phyloP scores from a whole-genome alignment of 768 basidiomycete species.

The Kwoniella mangroviensis region DNA sequence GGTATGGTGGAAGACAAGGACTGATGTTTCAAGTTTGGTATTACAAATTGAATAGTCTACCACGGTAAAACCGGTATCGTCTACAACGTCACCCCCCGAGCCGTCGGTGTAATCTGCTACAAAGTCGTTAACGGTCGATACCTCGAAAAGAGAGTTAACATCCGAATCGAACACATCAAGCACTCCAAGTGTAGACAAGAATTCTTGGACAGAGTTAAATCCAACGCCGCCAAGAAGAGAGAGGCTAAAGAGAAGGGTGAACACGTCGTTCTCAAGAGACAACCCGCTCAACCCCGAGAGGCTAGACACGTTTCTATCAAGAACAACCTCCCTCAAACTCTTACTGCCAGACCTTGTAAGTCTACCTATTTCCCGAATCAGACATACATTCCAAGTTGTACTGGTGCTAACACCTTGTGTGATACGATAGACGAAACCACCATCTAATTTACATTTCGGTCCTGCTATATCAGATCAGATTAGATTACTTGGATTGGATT shows the following conservation, averaged over 20 bases:
- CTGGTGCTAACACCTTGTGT: neutral
- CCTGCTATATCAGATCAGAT: constrained; percentile 6
- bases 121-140: constrained; percentile 99
- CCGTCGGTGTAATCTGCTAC: constrained; percentile 96
- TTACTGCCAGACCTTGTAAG: constrained; percentile 76
- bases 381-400: neutral
- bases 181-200: constrained; percentile 98
- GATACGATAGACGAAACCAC: constrained; percentile 75
- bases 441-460: constrained; percentile 65
- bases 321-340: constrained; percentile 87
- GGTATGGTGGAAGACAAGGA: neutral
- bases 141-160: constrained; percentile 98
- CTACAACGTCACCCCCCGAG: constrained; percentile 94
- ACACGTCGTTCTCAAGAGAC: constrained; percentile 80
- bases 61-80: constrained; percentile 93
- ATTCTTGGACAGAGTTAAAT: constrained; percentile 93
- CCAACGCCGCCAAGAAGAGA: constrained; percentile 79
- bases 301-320: constrained; percentile 72
- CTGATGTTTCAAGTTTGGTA: neutral
- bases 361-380: constrained; percentile 4
- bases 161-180: constrained; percentile 90
- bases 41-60: constrained; percentile 48
- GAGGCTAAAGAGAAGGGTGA: constrained; percentile 93
- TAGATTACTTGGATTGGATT: constrained; percentile 7
- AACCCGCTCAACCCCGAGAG: constrained; percentile 79